Conservation (phyloP, 305 asterid species). For the Plantago coronopus region DNA sequence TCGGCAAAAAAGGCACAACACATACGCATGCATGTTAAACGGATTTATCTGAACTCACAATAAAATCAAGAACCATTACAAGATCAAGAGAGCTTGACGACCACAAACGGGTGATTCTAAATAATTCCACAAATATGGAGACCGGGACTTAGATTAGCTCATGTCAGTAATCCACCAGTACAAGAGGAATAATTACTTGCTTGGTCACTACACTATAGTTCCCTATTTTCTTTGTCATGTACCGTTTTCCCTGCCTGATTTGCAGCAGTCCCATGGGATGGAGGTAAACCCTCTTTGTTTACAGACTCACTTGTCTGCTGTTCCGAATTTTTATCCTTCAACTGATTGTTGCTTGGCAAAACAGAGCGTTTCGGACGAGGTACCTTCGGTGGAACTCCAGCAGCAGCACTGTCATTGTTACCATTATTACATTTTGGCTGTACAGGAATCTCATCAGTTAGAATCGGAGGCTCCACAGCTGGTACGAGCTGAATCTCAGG, state of each 20-base stretch:
- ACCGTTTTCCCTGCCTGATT: slow-evolving; percentile 31
- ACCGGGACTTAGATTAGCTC: no score
- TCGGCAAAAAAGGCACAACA: not conserved
- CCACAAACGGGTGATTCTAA: not conserved
- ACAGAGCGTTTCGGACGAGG: slow-evolving; percentile 72
- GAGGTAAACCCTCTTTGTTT: slow-evolving; percentile 27
- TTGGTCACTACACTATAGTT: slow-evolving; percentile 15
- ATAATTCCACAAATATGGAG: not conserved
- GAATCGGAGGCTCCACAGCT: slow-evolving; percentile 40
- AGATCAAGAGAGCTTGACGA: not conserved
- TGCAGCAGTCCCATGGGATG: slow-evolving; percentile 47
- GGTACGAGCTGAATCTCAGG: slow-evolving; percentile 86
- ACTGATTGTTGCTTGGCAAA: slow-evolving; percentile 42
- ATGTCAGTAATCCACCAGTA: no score
- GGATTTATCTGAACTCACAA: not conserved
- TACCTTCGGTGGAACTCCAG: slow-evolving; percentile 52
- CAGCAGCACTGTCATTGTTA: slow-evolving; percentile 26
- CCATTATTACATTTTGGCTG: slow-evolving; percentile 39
- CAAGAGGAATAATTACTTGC: no score
- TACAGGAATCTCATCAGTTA: slow-evolving; percentile 30
- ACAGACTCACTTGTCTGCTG: slow-evolving; percentile 34
- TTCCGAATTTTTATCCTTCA: slow-evolving; percentile 65
- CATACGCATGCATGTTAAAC: not conserved
- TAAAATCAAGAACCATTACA: not conserved
- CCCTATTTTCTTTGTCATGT: slow-evolving; percentile 63